These are phyloP conservation scores for Exobasidium cylindrosporum DNA, from an alignment of 1,284 basidiomycete genomes.

Conservation along the genomic window DNA sequence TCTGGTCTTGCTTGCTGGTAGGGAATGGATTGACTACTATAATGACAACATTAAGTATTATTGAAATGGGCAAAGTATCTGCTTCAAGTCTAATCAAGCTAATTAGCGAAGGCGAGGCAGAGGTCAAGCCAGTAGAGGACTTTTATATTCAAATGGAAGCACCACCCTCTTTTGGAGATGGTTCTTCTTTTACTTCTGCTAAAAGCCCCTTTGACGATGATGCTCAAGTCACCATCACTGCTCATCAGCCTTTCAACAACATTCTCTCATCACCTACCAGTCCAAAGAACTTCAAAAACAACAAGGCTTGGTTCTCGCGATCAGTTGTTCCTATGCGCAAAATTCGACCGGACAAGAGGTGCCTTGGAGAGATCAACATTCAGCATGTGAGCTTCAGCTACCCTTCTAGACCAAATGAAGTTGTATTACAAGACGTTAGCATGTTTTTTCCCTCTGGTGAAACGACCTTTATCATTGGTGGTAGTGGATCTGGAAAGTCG, in stretches of 20 bases:
- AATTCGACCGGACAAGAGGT: conserved; percentile 32
- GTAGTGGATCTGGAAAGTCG: conserved; percentile 87
- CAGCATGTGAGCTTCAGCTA: conserved; percentile 77
- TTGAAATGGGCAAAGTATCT: conserved; percentile 82
- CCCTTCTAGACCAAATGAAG: conserved; percentile 69
- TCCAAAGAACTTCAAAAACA: not conserved
- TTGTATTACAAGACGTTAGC: conserved; percentile 65
- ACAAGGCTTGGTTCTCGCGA: not conserved
- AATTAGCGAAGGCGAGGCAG: conserved; percentile 56
- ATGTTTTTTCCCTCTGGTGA: conserved; percentile 76
- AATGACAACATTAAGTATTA: conserved; percentile 71
- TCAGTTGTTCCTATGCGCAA: conserved; percentile 19
- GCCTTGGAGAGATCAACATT: conserved; percentile 73
- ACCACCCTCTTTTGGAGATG: not conserved
- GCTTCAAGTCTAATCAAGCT: conserved; percentile 64
- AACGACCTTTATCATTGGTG: conserved; percentile 87
- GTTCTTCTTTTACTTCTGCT: not conserved
- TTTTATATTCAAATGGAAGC: not conserved
- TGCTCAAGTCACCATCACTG: too few species aligned
- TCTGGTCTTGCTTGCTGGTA: conserved; percentile 91
- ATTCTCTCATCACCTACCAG: not conserved
- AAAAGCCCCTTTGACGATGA: not conserved
- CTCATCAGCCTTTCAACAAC: not conserved
- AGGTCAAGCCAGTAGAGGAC: not conserved
- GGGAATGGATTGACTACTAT: conserved; percentile 80